Conservation (phyloP, 768 basidiomycete genomes). For the Leccinum subgranulosum region DNA sequence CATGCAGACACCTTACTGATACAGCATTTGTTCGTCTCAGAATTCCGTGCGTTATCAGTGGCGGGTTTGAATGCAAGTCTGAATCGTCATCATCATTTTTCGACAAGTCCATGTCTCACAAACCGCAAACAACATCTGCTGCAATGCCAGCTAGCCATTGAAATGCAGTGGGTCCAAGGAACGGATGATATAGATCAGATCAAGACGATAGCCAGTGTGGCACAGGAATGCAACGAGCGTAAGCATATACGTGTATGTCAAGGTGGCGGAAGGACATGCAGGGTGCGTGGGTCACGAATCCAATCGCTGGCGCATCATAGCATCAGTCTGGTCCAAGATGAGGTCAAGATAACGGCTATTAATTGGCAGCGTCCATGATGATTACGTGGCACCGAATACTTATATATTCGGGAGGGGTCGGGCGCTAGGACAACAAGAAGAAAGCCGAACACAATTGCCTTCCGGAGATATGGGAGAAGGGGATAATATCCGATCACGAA, state of each 20-base stretch:
- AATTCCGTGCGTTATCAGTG: background rate
- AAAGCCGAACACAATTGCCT: background rate
- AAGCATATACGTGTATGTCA: background rate
- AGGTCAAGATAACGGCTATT: conserved; percentile 15
- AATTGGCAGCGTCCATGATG: background rate
- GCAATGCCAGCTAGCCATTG: background rate
- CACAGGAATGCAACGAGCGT: conserved; percentile 9
- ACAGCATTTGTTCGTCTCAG: background rate
- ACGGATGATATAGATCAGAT: background rate
- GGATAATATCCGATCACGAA: background rate
- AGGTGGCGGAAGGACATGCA: conserved; percentile 16
- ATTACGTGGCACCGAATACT: conserved; percentile 1
- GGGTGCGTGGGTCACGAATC: conserved; percentile 3
- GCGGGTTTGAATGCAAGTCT: background rate
- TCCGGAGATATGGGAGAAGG: background rate
- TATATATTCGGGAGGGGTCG: background rate
- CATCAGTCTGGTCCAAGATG: background rate
- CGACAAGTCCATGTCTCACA: conserved; percentile 1
- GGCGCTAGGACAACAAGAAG: background rate
- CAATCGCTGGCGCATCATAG: background rate
- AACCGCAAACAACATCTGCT: conserved; percentile 5
- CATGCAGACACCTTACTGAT: background rate
- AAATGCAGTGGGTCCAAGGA: conserved; percentile 18
- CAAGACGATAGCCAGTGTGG: background rate
- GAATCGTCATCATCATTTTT: background rate